These are phyloP conservation scores for Fusarium sp. DNA, from an alignment of 2,329 filamentous ascomycete genomes.

Conservation along the genomic window DNA sequence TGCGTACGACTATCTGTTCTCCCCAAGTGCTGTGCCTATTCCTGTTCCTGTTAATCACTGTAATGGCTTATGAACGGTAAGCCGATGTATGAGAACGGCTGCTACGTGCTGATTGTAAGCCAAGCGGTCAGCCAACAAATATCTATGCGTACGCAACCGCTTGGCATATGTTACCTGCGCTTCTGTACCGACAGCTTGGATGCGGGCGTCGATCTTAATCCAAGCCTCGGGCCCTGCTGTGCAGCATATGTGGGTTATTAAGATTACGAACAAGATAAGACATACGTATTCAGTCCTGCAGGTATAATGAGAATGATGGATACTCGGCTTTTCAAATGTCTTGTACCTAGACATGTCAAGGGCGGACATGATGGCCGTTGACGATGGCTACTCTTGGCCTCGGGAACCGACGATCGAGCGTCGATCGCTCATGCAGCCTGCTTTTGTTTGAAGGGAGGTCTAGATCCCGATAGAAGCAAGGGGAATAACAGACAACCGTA, in stretches of 20 bases:
- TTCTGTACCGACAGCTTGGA: conserved; percentile 14
- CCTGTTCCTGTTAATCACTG: background rate
- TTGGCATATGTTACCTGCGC: background rate
- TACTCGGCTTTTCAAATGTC: background rate
- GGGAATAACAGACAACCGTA: background rate
- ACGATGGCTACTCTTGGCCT: conserved; percentile 18
- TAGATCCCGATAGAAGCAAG: background rate
- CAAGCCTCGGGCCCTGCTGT: conserved; percentile 1
- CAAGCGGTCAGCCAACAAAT: background rate
- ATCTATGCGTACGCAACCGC: background rate
- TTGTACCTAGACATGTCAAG: conserved; percentile 5
- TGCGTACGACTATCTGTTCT: background rate
- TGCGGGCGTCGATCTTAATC: conserved; percentile 17
- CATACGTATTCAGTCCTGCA: background rate
- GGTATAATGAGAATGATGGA: background rate
- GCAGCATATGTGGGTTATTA: background rate
- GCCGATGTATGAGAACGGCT: background rate
- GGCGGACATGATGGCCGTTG: conserved; percentile 12
- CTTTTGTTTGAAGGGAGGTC: conserved; percentile 9
- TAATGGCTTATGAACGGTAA: background rate
- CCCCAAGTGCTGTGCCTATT: background rate
- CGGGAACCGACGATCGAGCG: conserved; percentile 37
- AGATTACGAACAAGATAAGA: background rate
- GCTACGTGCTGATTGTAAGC: conserved; percentile 5
- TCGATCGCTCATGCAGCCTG: conserved; percentile 33